A percentile compares a stretch with the other conserved stretches of the same genome.
These are phyloP conservation scores for Starmerella stellata DNA, from an alignment of 805 yeast species.

Conservation along the genomic window DNA sequence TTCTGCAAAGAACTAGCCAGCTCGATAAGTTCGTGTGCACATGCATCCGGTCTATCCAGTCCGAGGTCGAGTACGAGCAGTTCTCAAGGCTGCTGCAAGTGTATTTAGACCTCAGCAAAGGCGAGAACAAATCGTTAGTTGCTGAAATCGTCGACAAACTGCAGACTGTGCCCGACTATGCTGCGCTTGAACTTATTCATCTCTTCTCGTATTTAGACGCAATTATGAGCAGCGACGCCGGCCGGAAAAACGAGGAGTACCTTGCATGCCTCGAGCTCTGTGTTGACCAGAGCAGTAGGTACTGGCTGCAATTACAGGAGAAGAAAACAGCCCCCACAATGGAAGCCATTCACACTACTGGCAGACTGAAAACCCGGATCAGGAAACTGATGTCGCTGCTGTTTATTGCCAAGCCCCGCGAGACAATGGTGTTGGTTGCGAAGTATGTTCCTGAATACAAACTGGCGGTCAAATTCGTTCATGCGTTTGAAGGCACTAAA, in stretches of 20 bases:
- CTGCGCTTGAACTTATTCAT: slow-evolving; percentile 1
- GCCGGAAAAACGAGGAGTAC: slow-evolving; percentile 43
- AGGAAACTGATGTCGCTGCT: slow-evolving; percentile 16
- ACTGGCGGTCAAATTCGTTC: slow-evolving; percentile 15
- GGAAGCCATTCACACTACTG: slow-evolving; percentile 12
- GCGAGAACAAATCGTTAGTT: slow-evolving; percentile 1
- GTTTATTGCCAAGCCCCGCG: slow-evolving; percentile 12
- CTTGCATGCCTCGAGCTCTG: slow-evolving; percentile 11
- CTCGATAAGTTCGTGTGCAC: slow-evolving; percentile 5
- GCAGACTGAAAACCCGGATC: slow-evolving; percentile 19
- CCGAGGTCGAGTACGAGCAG: background rate
- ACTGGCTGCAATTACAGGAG: slow-evolving; percentile 14
- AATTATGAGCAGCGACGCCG: background rate
- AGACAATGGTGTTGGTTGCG: slow-evolving; percentile 9
- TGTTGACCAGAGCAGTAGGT: slow-evolving; percentile 12
- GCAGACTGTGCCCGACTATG: slow-evolving; percentile 6
- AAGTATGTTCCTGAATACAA: slow-evolving; percentile 1
- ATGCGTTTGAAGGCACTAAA: slow-evolving; percentile 16
- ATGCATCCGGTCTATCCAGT: slow-evolving; percentile 1
- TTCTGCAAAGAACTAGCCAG: slow-evolving; percentile 1
- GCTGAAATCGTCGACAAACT: slow-evolving; percentile 5
- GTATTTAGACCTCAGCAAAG: background rate
- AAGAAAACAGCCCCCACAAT: background rate
- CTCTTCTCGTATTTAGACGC: background rate
- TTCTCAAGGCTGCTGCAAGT: background rate